These are phyloP conservation scores for Hypoxylon sp. DNA, from an alignment of 2,329 filamentous ascomycete genomes.

Conservation along the genomic window DNA sequence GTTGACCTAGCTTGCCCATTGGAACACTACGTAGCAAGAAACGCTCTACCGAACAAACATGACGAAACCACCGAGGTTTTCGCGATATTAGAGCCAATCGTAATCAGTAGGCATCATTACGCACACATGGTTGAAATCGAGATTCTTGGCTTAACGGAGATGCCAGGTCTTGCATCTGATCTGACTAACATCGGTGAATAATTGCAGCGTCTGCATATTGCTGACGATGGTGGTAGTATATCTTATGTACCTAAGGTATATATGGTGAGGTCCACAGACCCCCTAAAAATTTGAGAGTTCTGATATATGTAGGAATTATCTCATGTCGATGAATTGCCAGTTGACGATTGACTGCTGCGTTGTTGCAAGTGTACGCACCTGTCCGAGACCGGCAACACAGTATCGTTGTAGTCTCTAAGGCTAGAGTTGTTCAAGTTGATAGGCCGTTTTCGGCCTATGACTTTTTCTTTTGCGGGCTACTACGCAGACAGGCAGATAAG, in stretches of 20 bases:
- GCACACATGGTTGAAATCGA: constrained; percentile 14
- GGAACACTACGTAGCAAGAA: constrained; percentile 6
- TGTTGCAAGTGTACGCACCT: constrained; percentile 6
- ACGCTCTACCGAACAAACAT: constrained; percentile 16
- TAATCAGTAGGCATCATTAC: background rate
- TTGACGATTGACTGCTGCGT: background rate
- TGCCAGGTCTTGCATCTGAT: constrained; percentile 12
- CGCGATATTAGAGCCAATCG: constrained; percentile 18
- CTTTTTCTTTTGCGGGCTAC: constrained; percentile 21
- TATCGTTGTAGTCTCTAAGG: constrained; percentile 7
- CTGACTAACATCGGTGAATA: constrained; percentile 23
- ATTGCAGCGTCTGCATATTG: constrained; percentile 23
- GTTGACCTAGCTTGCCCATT: constrained; percentile 5
- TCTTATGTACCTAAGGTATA: too few species aligned
- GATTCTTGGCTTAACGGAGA: constrained; percentile 8
- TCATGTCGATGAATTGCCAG: constrained; percentile 4
- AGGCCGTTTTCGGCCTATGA: constrained; percentile 41
- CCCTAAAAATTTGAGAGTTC: background rate
- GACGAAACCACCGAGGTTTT: constrained; percentile 14
- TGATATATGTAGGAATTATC: background rate
- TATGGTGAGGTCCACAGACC: background rate
- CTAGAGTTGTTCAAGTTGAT: constrained; percentile 13
- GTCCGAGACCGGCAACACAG: background rate
- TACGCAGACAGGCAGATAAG: constrained; percentile 26
- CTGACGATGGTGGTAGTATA: background rate